Base-by-base conservation (phyloP, 139 green algal species). In the Microglena sp. region DNA sequence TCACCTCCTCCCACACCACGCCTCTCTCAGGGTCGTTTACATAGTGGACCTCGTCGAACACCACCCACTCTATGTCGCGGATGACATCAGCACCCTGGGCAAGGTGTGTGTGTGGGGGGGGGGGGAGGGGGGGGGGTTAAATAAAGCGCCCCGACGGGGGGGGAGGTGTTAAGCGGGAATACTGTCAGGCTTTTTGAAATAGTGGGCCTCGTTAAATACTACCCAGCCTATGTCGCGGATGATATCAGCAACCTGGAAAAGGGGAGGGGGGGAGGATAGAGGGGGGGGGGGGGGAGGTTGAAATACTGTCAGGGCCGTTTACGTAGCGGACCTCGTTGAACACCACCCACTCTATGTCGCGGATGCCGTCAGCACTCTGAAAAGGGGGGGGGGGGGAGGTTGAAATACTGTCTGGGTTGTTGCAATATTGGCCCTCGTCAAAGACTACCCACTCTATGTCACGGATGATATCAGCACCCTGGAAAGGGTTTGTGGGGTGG, bases 41-140 rank as follows among this genome's bases (percentile, higher is more conserved):
- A 67, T 99, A 99, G 68, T 99, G 93, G 53, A 96, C 74, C 82
- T 97, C 92, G 55, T 97, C 92, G 69, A 97, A 98, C 22, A 98
- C 82, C 18, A 97, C 92, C 86, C 88, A 97, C 77, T 95, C 90
- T 31, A 98, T 84, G 63, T 98, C 93, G 1, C 91, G 76, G 45
- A 97, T 88, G 26, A 96, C 54, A 54, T 97, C 89, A 7, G 89
- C 86, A 24, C 24, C 76, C 27, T 1, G 11, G 33, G 6, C 45
- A 57, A 45, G 44, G n/a, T 26, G 57, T 0, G 56, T 33, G 45
- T 4, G 56, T 44, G 58, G 57, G 32, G 15, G 45, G 57, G n/a
- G n/a, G n/a, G n/a, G 4, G 28, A 55, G 31, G 36, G 31, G 2
- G 36, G 5, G 24, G 32, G 18, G 34, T 3, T 5, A 7, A n/a